phyloP scores from a whole-genome alignment of 2,329 filamentous ascomycete genomes.

The Neofusicoccum parvum region DNA sequence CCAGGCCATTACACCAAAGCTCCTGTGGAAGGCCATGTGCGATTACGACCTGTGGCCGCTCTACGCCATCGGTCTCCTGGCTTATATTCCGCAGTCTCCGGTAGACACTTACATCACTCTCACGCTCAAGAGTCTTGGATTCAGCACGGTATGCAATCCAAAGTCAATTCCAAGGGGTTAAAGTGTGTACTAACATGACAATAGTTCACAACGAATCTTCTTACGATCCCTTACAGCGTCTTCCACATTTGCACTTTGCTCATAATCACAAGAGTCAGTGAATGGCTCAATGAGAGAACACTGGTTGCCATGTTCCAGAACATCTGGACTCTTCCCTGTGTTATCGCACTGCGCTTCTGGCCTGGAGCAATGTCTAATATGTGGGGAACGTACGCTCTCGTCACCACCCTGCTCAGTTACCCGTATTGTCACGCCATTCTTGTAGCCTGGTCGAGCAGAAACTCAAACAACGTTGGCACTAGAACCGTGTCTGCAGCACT shows the following conservation, averaged over 20 bases:
- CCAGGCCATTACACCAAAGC: conserved; percentile 28
- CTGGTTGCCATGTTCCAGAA: conserved; percentile 53
- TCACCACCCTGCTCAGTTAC: conserved; percentile 54
- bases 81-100: conserved; percentile 56
- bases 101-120: conserved; percentile 55
- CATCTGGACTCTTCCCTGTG: conserved; percentile 63
- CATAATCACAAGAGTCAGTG: conserved; percentile 48
- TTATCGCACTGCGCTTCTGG: conserved; percentile 56
- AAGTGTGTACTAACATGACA: background rate
- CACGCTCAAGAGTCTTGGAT: conserved; percentile 59
- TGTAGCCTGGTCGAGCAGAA: conserved; percentile 43
- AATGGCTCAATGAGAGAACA: conserved; percentile 49
- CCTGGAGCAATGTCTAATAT: conserved; percentile 44
- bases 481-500: conserved; percentile 44
- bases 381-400: conserved; percentile 57
- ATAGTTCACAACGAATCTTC: conserved; percentile 61
- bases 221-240: conserved; percentile 57
- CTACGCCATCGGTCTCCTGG: conserved; percentile 34
- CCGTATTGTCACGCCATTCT: conserved; percentile 54
- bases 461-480: conserved; percentile 43
- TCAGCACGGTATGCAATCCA: conserved; percentile 45
- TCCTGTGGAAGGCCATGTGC: conserved; percentile 29
- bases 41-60: conserved; percentile 39
- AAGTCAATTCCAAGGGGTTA: too few species aligned
- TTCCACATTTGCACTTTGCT: conserved; percentile 46